Evolutionary conservation across 2,329 filamentous ascomycete species (phyloP).

Genomic region (Neofusicoccum sp.): DNA sequence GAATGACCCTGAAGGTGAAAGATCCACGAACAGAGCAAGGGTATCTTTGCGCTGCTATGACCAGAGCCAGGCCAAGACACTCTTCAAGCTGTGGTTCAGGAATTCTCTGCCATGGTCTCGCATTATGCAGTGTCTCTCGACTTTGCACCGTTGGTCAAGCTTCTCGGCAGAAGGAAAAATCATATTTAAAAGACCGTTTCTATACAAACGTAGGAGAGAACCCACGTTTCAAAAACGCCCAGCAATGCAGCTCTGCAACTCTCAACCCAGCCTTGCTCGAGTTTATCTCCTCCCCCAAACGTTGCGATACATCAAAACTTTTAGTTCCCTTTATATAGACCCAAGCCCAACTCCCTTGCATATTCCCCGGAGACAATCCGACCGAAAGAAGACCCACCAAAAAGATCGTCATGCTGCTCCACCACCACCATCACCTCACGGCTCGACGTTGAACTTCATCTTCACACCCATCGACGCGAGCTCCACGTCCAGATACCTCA

Average conservation of each 20-base stretch:
- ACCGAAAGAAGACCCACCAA: background rate
- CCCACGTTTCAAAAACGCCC: background rate
- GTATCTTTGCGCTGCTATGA: too few relatives aligned
- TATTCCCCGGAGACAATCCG: background rate
- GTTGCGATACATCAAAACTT: background rate
- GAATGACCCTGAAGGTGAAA: too few relatives aligned
- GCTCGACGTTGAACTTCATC: slow-evolving; percentile 80
- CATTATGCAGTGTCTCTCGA: too few relatives aligned
- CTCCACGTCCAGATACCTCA: slow-evolving; percentile 93
- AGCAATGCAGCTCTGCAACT: background rate
- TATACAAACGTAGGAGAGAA: too few relatives aligned
- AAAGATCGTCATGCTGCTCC: background rate
- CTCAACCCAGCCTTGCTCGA: background rate
- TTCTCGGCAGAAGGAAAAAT: too few relatives aligned
- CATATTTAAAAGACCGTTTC: too few relatives aligned
- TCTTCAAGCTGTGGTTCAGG: too few relatives aligned
- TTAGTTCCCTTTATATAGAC: background rate
- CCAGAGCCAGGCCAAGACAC: too few relatives aligned
- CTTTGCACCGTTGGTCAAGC: too few relatives aligned
- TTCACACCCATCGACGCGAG: slow-evolving; percentile 94
- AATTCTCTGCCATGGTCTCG: too few relatives aligned
- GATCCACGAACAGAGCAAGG: too few relatives aligned
- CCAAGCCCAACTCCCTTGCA: background rate
- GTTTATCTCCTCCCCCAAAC: background rate
- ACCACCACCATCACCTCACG: background rate